These are phyloP conservation scores for Catharanthus roseus DNA, from an alignment of 257 asterid species.

Conservation along the genomic window DNA sequence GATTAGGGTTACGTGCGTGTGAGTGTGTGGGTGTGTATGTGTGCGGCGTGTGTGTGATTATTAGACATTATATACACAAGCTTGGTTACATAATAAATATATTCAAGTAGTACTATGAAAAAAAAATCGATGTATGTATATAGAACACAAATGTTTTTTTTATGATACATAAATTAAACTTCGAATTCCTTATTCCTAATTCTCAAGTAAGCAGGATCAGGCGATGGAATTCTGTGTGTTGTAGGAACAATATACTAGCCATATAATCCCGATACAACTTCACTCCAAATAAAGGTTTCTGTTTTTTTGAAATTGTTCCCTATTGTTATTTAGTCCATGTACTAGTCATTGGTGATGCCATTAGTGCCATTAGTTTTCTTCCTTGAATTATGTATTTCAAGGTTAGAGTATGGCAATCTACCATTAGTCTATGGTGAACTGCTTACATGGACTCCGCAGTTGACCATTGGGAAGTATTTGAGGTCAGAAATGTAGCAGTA, in stretches of 20 bases:
- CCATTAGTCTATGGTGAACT: slow-evolving; percentile 23
- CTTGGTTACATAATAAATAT: too few species aligned
- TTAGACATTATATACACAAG: too few species aligned
- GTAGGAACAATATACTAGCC: slow-evolving; percentile 23
- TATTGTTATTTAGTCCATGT: slow-evolving; percentile 17
- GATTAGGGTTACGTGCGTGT: too few species aligned
- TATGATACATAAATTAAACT: too few species aligned
- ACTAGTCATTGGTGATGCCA: slow-evolving; percentile 18
- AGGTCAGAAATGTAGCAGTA: slow-evolving; percentile 22
- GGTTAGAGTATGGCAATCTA: slow-evolving; percentile 20
- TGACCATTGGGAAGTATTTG: slow-evolving; percentile 17
- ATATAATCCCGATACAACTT: slow-evolving; percentile 27
- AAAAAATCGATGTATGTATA: too few species aligned
- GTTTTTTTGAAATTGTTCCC: slow-evolving; percentile 31
- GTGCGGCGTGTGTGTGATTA: too few species aligned
- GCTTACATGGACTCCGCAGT: slow-evolving; percentile 22
- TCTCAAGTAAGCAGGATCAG: slow-evolving; percentile 28
- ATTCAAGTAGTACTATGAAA: too few species aligned
- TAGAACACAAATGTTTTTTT: too few species aligned
- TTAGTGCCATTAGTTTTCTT: slow-evolving; percentile 19
- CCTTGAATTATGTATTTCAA: slow-evolving; percentile 26
- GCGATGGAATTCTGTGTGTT: slow-evolving; percentile 25
- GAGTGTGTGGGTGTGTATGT: too few species aligned
- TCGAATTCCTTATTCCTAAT: too few species aligned
- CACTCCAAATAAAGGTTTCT: slow-evolving; percentile 15